Conservation (phyloP, 176 grass and related monocot genomes). For the Zizania latifolia region DNA sequence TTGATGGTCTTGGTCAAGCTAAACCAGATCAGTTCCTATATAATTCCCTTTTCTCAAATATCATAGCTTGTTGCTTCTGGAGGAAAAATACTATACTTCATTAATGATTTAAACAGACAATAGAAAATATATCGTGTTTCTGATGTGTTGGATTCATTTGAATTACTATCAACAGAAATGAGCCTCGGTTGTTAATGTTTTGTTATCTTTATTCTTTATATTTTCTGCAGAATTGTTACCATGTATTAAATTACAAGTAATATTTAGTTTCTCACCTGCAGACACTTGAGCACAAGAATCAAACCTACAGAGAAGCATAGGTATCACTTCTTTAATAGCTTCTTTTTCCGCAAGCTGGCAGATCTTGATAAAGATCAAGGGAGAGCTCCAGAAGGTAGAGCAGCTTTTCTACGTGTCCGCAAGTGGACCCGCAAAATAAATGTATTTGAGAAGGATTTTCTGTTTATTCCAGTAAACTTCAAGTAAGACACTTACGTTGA, state of each 20-base stretch:
- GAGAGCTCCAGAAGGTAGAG: conserved; percentile 73
- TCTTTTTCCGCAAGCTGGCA: conserved; percentile 98
- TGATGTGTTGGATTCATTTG: neutral
- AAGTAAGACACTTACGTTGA: conserved; percentile 52
- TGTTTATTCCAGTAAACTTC: conserved; percentile 98
- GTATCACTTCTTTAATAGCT: conserved; percentile 94
- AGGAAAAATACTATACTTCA: neutral
- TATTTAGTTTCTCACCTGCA: conserved; percentile 39
- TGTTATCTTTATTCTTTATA: neutral
- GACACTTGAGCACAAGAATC: conserved; percentile 78
- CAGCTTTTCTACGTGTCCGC: conserved; percentile 87
- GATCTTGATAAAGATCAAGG: conserved; percentile 95
- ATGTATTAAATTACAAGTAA: conserved; percentile 2
- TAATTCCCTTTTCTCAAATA: neutral
- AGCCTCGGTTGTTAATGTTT: neutral
- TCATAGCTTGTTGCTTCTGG: neutral
- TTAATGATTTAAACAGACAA: conserved; percentile 1
- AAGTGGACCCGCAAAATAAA: conserved; percentile 98
- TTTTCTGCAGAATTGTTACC: conserved; percentile 11
- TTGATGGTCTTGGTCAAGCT: too few species aligned
- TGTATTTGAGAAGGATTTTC: conserved; percentile 94
- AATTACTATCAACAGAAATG: neutral
- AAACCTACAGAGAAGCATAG: conserved; percentile 43
- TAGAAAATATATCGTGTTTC: neutral
- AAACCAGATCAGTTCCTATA: neutral